Percentiles rank a stretch among this genome's conserved stretches.
Conservation (phyloP, 805 yeast genomes). For the Komagataella ulmi region DNA sequence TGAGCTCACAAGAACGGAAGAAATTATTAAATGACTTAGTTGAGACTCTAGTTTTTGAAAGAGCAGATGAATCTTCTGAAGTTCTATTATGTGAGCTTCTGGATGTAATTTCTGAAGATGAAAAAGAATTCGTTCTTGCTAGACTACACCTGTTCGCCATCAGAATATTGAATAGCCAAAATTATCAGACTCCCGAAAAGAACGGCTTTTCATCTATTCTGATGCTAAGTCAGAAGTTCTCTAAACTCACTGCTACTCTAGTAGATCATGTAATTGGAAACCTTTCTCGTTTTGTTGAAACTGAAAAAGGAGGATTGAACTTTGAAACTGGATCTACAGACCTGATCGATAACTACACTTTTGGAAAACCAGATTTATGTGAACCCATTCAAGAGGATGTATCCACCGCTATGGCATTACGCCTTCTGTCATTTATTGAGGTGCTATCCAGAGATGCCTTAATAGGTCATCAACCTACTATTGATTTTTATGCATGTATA, state of each 20-base stretch:
- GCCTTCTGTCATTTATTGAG: neutral
- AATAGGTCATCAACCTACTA: neutral
- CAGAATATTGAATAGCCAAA: neutral
- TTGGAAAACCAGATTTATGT: neutral
- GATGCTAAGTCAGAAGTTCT: neutral
- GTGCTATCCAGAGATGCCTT: neutral
- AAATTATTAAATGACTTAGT: neutral
- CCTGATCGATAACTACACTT: neutral
- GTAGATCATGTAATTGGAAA: neutral
- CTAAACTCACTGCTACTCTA: neutral
- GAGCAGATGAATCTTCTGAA: neutral
- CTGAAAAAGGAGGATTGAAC: neutral
- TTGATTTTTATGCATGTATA: neutral
- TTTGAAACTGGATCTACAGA: neutral
- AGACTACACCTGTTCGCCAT: neutral
- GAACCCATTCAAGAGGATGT: neutral
- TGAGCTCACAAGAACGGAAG: neutral
- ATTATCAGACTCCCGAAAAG: neutral
- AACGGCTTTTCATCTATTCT: neutral
- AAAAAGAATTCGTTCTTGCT: neutral
- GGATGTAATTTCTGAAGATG: neutral
- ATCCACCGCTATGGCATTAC: neutral
- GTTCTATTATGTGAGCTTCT: neutral
- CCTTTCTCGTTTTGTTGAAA: neutral
- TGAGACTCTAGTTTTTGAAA: neutral